Conservation (phyloP, 257 asterid species). For the Solanum chiquidenum region DNA sequence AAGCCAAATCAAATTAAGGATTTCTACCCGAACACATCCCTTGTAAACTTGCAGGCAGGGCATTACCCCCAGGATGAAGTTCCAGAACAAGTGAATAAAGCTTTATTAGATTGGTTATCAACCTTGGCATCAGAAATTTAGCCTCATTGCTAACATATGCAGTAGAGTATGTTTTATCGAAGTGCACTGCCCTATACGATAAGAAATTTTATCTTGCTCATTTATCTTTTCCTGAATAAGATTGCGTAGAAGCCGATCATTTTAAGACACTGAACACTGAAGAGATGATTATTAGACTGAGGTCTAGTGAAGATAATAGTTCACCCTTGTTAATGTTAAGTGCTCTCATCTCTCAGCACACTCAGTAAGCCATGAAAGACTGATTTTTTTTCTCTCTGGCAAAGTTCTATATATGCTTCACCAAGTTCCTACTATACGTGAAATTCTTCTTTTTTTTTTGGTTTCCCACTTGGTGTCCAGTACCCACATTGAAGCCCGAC, state of each 20-base stretch:
- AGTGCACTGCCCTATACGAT: neutral
- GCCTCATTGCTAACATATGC: neutral
- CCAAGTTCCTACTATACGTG: neutral
- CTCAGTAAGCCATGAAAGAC: neutral
- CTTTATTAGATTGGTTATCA: slow-evolving; percentile 69
- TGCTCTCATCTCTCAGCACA: neutral
- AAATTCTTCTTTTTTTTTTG: no score
- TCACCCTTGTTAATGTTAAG: neutral
- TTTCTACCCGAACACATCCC: slow-evolving; percentile 49
- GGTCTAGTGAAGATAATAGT: neutral
- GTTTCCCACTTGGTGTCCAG: no score
- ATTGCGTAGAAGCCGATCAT: neutral
- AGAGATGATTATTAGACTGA: neutral
- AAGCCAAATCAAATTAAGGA: slow-evolving; percentile 70
- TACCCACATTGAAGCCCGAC: no score
- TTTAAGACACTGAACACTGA: neutral
- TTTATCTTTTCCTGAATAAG: neutral
- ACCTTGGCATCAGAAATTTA: slow-evolving; percentile 7
- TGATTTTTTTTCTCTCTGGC: neutral
- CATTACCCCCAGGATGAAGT: slow-evolving; percentile 96
- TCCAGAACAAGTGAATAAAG: slow-evolving; percentile 76
- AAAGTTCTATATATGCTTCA: neutral
- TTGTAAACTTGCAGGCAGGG: slow-evolving; percentile 78
- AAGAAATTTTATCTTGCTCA: neutral
- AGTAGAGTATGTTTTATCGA: neutral